These are phyloP conservation scores for Suillus alpinus DNA, from an alignment of 768 basidiomycete species.

Conservation along the genomic window DNA sequence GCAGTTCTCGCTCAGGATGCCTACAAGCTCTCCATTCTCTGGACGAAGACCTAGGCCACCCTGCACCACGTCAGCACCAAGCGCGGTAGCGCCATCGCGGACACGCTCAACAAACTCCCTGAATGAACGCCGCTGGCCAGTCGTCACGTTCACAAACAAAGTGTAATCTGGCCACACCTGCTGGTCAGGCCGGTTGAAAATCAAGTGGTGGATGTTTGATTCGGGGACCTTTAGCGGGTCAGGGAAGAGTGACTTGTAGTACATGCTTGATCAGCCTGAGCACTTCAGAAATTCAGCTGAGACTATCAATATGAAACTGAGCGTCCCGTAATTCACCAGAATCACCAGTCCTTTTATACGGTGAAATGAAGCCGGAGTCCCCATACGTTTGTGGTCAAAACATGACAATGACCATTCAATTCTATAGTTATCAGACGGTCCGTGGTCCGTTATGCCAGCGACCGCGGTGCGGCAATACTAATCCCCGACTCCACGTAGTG, in stretches of 20 bases:
- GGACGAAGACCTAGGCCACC: constrained; percentile 57
- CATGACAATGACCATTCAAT: too few species aligned
- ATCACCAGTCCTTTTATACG: too few species aligned
- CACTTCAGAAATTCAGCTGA: too few species aligned
- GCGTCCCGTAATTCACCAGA: too few species aligned
- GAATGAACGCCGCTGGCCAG: constrained; percentile 44
- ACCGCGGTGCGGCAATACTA: too few species aligned
- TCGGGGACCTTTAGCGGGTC: constrained; percentile 47
- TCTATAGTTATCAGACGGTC: too few species aligned
- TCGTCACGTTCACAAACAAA: constrained; percentile 52
- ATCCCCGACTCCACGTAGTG: too few species aligned
- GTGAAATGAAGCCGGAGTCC: too few species aligned
- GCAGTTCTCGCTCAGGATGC: constrained; percentile 69
- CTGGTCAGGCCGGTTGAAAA: constrained; percentile 56
- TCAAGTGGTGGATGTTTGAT: constrained; percentile 51
- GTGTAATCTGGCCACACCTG: constrained; percentile 54
- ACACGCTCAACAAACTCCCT: constrained; percentile 51
- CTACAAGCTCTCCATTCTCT: constrained; percentile 57
- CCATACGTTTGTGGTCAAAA: too few species aligned
- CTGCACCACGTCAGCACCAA: constrained; percentile 41
- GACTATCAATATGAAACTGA: too few species aligned
- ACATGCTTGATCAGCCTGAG: constrained; percentile 16
- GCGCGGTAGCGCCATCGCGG: constrained; percentile 53
- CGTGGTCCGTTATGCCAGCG: too few species aligned
- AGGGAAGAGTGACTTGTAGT: constrained; percentile 56